These are phyloP conservation scores for Cruciata laevipes DNA, from an alignment of 257 asterid genomes.

Conservation along the genomic window DNA sequence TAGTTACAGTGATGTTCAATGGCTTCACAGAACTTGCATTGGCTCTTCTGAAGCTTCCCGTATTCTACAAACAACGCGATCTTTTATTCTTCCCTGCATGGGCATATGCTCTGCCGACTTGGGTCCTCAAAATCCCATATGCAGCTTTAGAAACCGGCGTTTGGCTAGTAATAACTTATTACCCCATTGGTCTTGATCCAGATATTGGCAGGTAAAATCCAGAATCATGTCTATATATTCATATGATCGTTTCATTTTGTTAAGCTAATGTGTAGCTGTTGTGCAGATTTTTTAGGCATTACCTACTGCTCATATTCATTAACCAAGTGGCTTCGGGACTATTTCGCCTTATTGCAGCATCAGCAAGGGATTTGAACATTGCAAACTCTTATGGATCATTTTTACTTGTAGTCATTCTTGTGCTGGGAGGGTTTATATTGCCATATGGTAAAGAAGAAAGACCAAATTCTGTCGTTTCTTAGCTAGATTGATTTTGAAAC, in stretches of 20 bases:
- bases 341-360: constrained; percentile 54
- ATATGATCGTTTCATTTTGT: not conserved
- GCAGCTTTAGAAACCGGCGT: constrained; percentile 6
- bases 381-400: constrained; percentile 64
- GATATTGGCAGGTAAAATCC: not conserved
- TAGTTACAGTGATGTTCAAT: constrained; percentile 5
- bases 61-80: constrained; percentile 47
- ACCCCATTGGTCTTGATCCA: constrained; percentile 9
- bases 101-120: constrained; percentile 69
- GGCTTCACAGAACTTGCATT: constrained; percentile 6
- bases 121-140: not conserved
- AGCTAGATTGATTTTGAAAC: not conserved
- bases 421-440: constrained; percentile 56
- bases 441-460: constrained; percentile 44
- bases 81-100: constrained; percentile 80
- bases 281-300: constrained; percentile 52
- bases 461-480: not conserved
- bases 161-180: not conserved
- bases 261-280: not conserved
- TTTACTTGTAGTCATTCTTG: constrained; percentile 43
- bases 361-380: constrained; percentile 56
- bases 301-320: constrained; percentile 35
- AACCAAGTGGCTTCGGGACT: constrained; percentile 56
- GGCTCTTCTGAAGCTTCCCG: constrained; percentile 2
- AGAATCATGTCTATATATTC: not conserved